Percentiles rank a stretch among this genome's conserved stretches.
Conservation (phyloP, 163 green algal genomes). For the Scenedesmus sp. region DNA sequence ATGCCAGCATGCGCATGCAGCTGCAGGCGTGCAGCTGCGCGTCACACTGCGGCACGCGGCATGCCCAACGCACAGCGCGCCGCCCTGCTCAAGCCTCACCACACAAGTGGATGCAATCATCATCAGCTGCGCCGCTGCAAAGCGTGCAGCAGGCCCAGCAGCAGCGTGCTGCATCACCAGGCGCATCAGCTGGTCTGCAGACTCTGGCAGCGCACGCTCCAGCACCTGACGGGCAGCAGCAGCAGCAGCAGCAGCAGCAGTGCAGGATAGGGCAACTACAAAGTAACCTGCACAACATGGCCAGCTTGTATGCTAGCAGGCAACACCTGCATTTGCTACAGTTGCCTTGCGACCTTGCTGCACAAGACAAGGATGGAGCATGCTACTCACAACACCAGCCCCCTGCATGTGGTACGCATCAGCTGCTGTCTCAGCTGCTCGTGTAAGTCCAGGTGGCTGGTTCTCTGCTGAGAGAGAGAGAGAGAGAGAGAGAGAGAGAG, state of each 20-base stretch:
- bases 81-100: conserved; percentile 23
- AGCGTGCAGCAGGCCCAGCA: conserved; percentile 29
- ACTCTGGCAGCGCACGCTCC: conserved; percentile 42
- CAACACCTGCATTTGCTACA: no score
- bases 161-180: conserved; percentile 35
- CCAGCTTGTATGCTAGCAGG: neutral
- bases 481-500: no score
- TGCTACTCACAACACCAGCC: neutral
- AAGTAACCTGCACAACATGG: no score
- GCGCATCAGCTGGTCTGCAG: conserved; percentile 29
- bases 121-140: conserved; percentile 46
- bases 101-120: conserved; percentile 42
- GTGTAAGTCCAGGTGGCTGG: neutral
- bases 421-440: neutral
- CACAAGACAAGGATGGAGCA: no score
- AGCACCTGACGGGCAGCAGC: conserved; percentile 29
- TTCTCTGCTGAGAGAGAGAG: no score
- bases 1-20: no score
- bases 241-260: neutral
- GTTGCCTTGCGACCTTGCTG: no score
- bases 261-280: neutral
- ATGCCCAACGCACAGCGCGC: neutral
- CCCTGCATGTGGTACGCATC: neutral
- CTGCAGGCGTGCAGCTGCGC: neutral
- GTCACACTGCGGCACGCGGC: neutral